Conservation (phyloP, 768 basidiomycete genomes). For the Dioszegia aurantiaca region DNA sequence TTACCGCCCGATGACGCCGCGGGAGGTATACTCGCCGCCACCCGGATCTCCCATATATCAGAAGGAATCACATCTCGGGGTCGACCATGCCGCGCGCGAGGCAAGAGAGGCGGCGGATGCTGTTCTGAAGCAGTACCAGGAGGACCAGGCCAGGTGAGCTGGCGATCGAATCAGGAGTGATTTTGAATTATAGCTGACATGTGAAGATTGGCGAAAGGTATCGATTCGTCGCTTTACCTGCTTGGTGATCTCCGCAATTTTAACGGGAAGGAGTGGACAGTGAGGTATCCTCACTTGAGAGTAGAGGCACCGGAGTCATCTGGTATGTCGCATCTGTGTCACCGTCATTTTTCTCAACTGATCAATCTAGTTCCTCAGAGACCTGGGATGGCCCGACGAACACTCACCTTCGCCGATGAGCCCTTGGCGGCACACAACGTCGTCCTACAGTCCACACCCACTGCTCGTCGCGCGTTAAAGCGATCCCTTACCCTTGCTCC, state of each 20-base stretch:
- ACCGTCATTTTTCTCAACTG: background rate
- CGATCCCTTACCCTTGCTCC: constrained; percentile 60
- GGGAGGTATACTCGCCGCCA: constrained; percentile 16
- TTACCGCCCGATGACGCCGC: constrained; percentile 31
- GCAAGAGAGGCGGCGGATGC: constrained; percentile 40
- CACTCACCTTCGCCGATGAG: constrained; percentile 82
- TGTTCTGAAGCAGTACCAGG: constrained; percentile 48
- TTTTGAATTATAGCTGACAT: background rate
- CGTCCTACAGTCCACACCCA: constrained; percentile 57
- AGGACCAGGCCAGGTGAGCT: constrained; percentile 67
- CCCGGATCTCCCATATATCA: constrained; percentile 39
- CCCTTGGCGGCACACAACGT: constrained; percentile 68
- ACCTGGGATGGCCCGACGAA: constrained; percentile 58
- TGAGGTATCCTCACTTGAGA: constrained; percentile 76
- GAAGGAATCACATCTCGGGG: constrained; percentile 45
- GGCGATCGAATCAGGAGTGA: background rate
- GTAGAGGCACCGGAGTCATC: constrained; percentile 18
- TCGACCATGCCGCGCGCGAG: constrained; percentile 24
- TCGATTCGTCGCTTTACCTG: constrained; percentile 68
- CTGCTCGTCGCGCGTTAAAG: constrained; percentile 55
- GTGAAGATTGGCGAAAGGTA: constrained; percentile 68
- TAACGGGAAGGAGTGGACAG: constrained; percentile 81
- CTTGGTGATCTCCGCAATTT: constrained; percentile 70
- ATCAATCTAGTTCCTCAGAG: constrained; percentile 30
- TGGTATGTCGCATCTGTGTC: constrained; percentile 7